Evolutionary conservation across 2,329 filamentous ascomycete genomes (phyloP).

Genomic region (Epichloe bromicola): DNA sequence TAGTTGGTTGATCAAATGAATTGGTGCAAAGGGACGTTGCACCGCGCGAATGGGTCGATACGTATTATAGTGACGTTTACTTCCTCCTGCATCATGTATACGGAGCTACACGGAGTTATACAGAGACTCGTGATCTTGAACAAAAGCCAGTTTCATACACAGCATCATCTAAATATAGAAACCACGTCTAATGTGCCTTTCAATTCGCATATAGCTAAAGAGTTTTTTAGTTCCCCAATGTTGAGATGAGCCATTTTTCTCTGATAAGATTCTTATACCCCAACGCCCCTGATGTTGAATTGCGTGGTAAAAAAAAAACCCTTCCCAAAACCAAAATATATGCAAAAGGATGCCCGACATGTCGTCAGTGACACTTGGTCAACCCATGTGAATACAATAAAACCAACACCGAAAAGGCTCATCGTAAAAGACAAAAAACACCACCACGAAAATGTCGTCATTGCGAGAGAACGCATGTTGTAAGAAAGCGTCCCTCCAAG

Average conservation of each 20-base stretch:
- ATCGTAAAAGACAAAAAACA: background rate
- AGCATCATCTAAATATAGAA: too few species aligned
- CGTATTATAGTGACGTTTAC: too few species aligned
- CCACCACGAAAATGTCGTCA: background rate
- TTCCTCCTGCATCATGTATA: too few species aligned
- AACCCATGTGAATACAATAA: too few species aligned
- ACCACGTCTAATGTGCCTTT: background rate
- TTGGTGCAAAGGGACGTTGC: too few species aligned
- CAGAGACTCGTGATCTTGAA: too few species aligned
- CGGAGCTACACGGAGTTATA: too few species aligned
- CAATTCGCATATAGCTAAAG: background rate
- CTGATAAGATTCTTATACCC: background rate
- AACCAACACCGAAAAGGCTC: background rate
- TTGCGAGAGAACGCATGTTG: background rate
- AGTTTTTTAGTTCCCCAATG: slow-evolving; percentile 8
- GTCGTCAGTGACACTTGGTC: too few species aligned
- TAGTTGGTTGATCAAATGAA: background rate
- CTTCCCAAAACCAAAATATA: background rate
- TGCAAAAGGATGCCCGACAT: background rate
- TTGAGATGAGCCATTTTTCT: slow-evolving; percentile 11
- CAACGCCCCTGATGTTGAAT: slow-evolving; percentile 13
- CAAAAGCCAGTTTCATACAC: too few species aligned
- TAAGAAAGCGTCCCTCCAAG: background rate
- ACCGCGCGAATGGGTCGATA: too few species aligned
- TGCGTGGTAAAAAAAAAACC: slow-evolving; percentile 1